phyloP scores from a whole-genome alignment of 176 grass and related monocot species.

The Echinochloa phyllopogon region DNA sequence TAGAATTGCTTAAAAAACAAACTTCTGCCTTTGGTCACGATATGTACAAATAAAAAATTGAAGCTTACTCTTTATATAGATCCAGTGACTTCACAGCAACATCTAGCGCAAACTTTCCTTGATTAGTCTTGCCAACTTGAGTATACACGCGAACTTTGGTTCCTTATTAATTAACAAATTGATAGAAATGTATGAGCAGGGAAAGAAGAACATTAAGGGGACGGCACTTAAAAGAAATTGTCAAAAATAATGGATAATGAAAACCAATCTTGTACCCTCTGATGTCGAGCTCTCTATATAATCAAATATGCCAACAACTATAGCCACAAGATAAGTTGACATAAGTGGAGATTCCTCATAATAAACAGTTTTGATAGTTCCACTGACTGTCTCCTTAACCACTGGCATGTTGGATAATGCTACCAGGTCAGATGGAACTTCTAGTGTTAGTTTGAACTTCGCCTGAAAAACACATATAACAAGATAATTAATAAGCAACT shows the following conservation, averaged over 20 bases:
- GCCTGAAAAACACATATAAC: conserved; percentile 57
- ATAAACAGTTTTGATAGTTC: conserved; percentile 60
- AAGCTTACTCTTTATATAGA: conserved; percentile 76
- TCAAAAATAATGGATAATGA: not conserved
- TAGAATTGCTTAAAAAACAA: conserved; percentile 8
- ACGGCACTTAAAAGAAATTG: conserved; percentile 25
- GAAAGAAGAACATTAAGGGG: conserved; percentile 7
- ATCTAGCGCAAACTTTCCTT: conserved; percentile 89
- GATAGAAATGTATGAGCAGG: conserved; percentile 5
- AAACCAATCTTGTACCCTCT: conserved; percentile 55
- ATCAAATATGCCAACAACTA: conserved; percentile 82
- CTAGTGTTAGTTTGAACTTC: conserved; percentile 81
- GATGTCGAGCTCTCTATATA: conserved; percentile 55
- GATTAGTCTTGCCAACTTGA: conserved; percentile 73
- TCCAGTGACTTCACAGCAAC: conserved; percentile 74
- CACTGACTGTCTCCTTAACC: conserved; percentile 49
- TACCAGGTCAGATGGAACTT: conserved; percentile 71
- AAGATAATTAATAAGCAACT: not conserved
- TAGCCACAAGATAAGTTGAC: conserved; percentile 95
- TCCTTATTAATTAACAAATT: conserved; percentile 49
- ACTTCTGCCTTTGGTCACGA: not conserved
- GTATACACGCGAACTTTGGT: conserved; percentile 78
- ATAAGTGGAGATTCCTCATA: conserved; percentile 88
- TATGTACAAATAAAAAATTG: conserved; percentile 18
- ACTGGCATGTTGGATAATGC: conserved; percentile 92